A percentile compares a stretch with the other conserved stretches of the same genome.
Evolutionary conservation across 768 basidiomycete species (phyloP).

Genomic region (Daedalea quercina): DNA sequence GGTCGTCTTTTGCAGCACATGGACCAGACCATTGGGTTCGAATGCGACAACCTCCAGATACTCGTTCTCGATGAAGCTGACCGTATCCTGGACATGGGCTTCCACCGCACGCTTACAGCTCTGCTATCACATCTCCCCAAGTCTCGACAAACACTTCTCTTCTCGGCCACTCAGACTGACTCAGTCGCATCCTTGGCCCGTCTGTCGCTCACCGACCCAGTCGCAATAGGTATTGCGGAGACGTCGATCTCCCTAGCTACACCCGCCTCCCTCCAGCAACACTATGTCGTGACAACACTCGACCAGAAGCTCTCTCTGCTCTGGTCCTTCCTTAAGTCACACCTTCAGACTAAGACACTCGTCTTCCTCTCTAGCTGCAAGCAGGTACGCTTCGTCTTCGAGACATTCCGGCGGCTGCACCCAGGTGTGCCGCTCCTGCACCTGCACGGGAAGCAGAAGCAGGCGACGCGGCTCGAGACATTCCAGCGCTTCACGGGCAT

Average conservation of each 20-base stretch:
- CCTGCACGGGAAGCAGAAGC: constrained; percentile 95
- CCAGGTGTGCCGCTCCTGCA: constrained; percentile 91
- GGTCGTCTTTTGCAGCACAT: constrained; percentile 94
- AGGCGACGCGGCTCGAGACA: constrained; percentile 76
- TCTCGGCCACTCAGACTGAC: constrained; percentile 94
- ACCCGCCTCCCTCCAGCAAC: constrained; percentile 79
- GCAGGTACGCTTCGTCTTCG: constrained; percentile 95
- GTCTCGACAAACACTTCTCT: constrained; percentile 90
- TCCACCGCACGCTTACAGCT: constrained; percentile 81
- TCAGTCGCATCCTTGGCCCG: constrained; percentile 86
- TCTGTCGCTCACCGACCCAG: constrained; percentile 79
- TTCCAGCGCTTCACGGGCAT: constrained; percentile 80
- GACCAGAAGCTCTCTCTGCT: constrained; percentile 87
- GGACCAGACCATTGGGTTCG: constrained; percentile 97
- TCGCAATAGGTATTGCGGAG: constrained; percentile 59
- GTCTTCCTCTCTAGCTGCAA: constrained; percentile 95
- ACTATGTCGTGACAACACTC: constrained; percentile 77
- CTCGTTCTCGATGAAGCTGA: constrained; percentile 97
- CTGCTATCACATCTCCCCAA: constrained; percentile 89
- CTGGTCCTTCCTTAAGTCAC: constrained; percentile 93
- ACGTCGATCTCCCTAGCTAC: constrained; percentile 46
- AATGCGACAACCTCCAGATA: constrained; percentile 83
- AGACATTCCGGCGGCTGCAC: constrained; percentile 93
- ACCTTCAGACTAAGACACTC: constrained; percentile 84
- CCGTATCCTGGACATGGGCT: constrained; percentile 95